phyloP scores from a whole-genome alignment of 2,329 filamentous ascomycete genomes.

The Botrytis tulipae region DNA sequence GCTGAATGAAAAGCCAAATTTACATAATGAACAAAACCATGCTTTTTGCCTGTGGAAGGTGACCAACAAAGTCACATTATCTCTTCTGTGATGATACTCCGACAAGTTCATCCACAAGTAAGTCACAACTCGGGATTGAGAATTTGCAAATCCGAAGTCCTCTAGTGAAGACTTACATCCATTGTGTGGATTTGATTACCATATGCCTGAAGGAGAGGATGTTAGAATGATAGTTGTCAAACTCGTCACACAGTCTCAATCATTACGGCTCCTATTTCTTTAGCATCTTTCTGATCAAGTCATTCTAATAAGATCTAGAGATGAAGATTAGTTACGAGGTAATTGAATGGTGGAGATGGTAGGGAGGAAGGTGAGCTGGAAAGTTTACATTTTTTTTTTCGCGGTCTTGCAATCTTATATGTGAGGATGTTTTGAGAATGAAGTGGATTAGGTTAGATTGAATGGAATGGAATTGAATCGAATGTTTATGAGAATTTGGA shows the following conservation, averaged over 20 bases:
- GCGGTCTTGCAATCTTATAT: background rate
- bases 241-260: background rate
- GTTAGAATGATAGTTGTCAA: background rate
- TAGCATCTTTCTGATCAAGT: background rate
- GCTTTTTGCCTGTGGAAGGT: background rate
- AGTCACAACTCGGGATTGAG: background rate
- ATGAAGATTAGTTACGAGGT: background rate
- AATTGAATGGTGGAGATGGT: background rate
- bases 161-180: background rate
- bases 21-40: background rate
- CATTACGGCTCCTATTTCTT: background rate
- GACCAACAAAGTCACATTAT: background rate
- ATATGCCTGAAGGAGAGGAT: background rate
- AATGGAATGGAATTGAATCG: background rate
- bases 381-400: background rate
- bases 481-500: background rate
- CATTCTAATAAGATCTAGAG: background rate
- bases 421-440: background rate
- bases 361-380: background rate
- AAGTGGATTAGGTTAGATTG: background rate
- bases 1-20: conserved; percentile 7
- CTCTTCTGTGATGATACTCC: background rate
- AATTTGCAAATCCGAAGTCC: background rate
- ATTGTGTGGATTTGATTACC: background rate
- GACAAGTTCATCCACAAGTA: background rate